Conservation (phyloP, 371 early-diverging fungal species). For the Mortierella sp. region DNA sequence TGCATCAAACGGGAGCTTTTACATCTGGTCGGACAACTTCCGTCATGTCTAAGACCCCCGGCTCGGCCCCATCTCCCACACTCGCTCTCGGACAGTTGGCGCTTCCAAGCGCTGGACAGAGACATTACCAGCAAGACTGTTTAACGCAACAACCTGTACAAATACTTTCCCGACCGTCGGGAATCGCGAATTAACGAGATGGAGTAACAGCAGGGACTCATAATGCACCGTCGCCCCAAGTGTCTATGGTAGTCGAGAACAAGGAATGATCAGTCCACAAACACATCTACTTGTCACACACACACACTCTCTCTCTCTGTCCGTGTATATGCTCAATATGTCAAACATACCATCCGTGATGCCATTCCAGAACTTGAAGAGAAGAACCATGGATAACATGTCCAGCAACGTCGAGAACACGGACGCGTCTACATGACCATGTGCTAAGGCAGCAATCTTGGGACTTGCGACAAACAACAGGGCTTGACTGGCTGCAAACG, state of each 20-base stretch:
- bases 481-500: constrained; percentile 16
- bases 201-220: too few species aligned
- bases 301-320: too few species aligned
- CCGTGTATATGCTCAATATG: too few species aligned
- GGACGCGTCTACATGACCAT: constrained; percentile 18
- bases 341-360: constrained; percentile 27
- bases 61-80: too few species aligned
- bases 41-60: constrained; percentile 44
- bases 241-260: constrained; percentile 6
- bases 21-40: constrained; percentile 69
- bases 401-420: constrained; percentile 23
- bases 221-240: constrained; percentile 23
- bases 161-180: too few species aligned
- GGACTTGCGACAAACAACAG: constrained; percentile 20
- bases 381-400: constrained; percentile 2
- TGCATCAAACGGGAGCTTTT: constrained; percentile 61
- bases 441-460: constrained; percentile 9
- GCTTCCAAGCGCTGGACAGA: too few species aligned
- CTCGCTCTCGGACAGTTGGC: too few species aligned
- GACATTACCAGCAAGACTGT: too few species aligned
- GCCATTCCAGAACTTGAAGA: constrained; percentile 34
- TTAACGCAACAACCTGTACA: too few species aligned
- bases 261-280: neutral
- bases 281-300: too few species aligned
- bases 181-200: too few species aligned